Base-by-base conservation (phyloP, 257 asterid genomes). In the Solanum clarkiae region DNA sequence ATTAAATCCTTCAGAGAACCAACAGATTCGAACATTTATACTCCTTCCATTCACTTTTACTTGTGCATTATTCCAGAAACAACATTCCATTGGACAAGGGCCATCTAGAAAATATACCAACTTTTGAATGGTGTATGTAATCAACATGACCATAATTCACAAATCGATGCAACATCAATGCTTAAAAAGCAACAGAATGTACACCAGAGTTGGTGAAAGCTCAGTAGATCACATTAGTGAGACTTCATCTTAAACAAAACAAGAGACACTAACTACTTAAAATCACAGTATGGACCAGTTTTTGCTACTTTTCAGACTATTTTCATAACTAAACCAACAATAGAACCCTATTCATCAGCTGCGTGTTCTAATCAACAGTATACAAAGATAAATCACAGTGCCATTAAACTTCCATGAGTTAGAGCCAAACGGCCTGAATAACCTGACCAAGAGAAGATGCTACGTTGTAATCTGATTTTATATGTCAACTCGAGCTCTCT, bases 401-500 rank as follows among this genome's bases (percentile, higher is more conserved):
- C 22, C 45, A 51, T 51, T 8, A 51, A 32, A 77, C 59, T 8
- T 51, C 26, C 82, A 49, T 14, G 6, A 24, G 82, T 26, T 75
- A 75, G 20, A 77, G 16, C 45, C 82, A 51, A 77, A 49, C 63
- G 7, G n/a, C 16, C 45, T 49, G 45, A 77, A 77, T 77, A 77
- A 24, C 82, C 82, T 51, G 60, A 49, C 62, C 59, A 77, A 77
- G 63, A 75, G 17, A 75, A 15, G 81, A 54, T 74, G 81, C 59
- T 72, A 72, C n/a, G 2, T 74, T 49, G 9, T 44, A 51, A 51
- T 79, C 63, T 3, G 24, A 53, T 53, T 79, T 29, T 79, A 79
- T 16, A 53, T 29, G 83, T 79, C 83, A 79, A 54, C 72, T 51
- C 96, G 95, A 71, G 90, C 83, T 85, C 92, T 89, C 89, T 95